Conservation (phyloP, 148 eudicot species). For the Silene latifolia region DNA sequence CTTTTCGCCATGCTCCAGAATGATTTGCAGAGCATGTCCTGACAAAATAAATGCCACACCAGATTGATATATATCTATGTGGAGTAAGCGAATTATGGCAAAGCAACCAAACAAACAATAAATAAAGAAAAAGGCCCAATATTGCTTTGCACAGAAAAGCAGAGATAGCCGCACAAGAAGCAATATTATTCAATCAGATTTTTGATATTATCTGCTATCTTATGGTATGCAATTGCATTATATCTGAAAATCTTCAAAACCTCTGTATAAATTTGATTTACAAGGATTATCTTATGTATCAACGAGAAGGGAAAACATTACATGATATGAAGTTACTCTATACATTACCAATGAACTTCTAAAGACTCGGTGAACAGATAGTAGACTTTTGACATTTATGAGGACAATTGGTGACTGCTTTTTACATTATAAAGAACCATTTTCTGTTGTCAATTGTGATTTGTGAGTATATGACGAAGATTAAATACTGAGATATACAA, state of each 20-base stretch:
- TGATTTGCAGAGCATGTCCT: constrained; percentile 83
- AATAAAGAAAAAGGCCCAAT: not conserved
- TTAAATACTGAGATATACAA: not conserved
- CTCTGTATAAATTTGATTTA: not conserved
- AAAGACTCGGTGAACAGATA: not conserved
- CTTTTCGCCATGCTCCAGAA: constrained; percentile 98
- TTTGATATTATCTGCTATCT: not conserved
- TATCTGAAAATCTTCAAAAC: not conserved
- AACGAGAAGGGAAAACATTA: not conserved
- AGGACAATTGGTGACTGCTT: not conserved
- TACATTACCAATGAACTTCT: not conserved
- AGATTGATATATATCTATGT: not conserved
- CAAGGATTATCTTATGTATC: not conserved
- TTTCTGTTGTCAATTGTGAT: not conserved
- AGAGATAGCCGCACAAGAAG: not conserved
- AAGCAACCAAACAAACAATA: not conserved
- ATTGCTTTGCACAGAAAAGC: not conserved
- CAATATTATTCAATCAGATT: not conserved
- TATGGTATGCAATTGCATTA: not conserved
- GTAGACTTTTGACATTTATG: not conserved
- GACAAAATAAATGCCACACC: constrained; percentile 9
- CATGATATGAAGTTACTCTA: not conserved
- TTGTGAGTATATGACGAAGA: constrained; percentile 1
- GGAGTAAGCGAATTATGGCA: not conserved
- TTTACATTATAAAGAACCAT: too few relatives aligned